Evolutionary conservation across 305 asterid genomes (phyloP).

Genomic region (Solanum hybrid): DNA sequence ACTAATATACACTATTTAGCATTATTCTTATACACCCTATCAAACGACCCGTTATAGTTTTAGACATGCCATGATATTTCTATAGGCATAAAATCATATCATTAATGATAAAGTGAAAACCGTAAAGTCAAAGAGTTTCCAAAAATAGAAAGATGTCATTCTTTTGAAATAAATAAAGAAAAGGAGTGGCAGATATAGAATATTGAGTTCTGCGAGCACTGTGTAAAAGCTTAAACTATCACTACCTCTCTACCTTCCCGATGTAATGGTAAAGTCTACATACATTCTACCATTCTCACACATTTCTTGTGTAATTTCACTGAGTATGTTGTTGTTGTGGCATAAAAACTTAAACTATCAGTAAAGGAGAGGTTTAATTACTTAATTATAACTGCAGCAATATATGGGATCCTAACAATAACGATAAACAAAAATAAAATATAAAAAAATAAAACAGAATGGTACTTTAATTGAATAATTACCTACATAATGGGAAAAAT

Average conservation of each 20-base stretch:
- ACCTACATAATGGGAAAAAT: constrained; percentile 91
- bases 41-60: not conserved
- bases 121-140: not conserved
- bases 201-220: too few relatives aligned
- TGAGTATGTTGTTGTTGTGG: not conserved
- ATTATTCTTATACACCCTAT: too few relatives aligned
- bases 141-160: not conserved
- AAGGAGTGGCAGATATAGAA: not conserved
- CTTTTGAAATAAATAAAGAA: not conserved
- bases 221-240: not conserved
- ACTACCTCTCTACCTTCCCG: not conserved
- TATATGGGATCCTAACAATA: not conserved
- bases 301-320: not conserved
- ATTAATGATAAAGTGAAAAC: not conserved
- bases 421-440: not conserved
- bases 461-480: constrained; percentile 4
- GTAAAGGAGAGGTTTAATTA: not conserved
- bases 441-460: not conserved
- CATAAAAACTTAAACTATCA: not conserved
- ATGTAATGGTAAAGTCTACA: not conserved
- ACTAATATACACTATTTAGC: not conserved
- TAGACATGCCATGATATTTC: not conserved
- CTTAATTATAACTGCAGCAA: not conserved
- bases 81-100: not conserved
- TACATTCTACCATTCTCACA: not conserved